These are phyloP conservation scores for Bryum argenteum DNA, from an alignment of 225 moss, liverwort and hornwort species.

Conservation along the genomic window DNA sequence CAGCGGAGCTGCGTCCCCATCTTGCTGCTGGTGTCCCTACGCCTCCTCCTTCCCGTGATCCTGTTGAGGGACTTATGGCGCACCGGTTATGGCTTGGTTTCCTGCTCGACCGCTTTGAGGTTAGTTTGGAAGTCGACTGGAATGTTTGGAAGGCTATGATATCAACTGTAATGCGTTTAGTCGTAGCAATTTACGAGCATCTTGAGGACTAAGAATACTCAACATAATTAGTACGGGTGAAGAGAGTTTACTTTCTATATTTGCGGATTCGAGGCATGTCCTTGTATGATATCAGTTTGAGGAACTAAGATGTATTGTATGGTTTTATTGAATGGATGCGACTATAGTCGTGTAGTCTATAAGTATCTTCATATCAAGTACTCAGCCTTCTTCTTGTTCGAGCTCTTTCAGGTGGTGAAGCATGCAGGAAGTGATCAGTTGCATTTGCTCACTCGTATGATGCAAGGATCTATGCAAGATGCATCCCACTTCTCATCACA, in stretches of 20 bases:
- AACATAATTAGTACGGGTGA: neutral
- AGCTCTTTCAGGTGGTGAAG: conserved; percentile 65
- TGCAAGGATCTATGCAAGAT: conserved; percentile 75
- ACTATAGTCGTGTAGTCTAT: neutral
- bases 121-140: conserved; percentile 36
- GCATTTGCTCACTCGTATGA: conserved; percentile 73
- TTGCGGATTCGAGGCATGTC: conserved; percentile 1
- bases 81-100: conserved; percentile 90
- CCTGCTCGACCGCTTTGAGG: conserved; percentile 87
- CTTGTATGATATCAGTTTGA: conserved; percentile 7
- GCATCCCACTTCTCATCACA: conserved; percentile 67
- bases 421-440: conserved; percentile 75
- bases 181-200: neutral
- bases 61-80: conserved; percentile 68
- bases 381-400: conserved; percentile 25
- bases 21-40: conserved; percentile 64
- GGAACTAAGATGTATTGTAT: conserved; percentile 7
- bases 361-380: neutral
- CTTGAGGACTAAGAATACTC: neutral
- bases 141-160: too few relatives aligned
- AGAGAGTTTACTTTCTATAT: conserved; percentile 5
- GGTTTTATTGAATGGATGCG: neutral
- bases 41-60: conserved; percentile 50
- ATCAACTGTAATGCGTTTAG: conserved; percentile 6
- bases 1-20: conserved; percentile 67